Conservation (phyloP, 2,329 filamentous ascomycete species). For the Paecilomyces formosus region DNA sequence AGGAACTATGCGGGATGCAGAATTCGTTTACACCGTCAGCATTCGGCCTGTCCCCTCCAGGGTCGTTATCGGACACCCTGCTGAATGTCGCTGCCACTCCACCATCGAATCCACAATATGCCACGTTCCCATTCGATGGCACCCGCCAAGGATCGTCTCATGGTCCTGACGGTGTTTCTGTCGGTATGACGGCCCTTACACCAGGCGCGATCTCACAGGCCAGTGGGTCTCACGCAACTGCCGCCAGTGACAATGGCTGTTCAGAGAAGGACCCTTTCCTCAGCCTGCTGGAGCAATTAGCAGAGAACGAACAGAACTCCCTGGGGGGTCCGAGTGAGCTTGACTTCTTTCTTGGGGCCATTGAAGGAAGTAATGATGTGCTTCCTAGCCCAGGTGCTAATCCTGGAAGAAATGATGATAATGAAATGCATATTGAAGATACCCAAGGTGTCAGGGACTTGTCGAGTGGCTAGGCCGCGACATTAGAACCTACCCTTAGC, state of each 20-base stretch:
- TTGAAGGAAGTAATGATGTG: slow-evolving; percentile 3
- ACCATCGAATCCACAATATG: slow-evolving; percentile 26
- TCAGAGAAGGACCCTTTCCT: slow-evolving; percentile 77
- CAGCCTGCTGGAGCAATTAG: slow-evolving; percentile 70
- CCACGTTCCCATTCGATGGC: slow-evolving; percentile 31
- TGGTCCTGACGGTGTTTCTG: neutral
- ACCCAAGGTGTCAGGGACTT: neutral
- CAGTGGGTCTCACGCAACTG: slow-evolving; percentile 36
- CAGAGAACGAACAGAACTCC: slow-evolving; percentile 65
- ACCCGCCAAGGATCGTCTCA: slow-evolving; percentile 5
- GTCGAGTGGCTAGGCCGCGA: neutral
- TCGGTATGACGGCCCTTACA: slow-evolving; percentile 16
- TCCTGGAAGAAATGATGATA: neutral
- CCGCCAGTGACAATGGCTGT: slow-evolving; percentile 43
- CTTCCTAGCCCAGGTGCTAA: neutral
- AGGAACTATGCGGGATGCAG: neutral
- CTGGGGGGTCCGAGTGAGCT: slow-evolving; percentile 64
- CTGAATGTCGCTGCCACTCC: slow-evolving; percentile 21
- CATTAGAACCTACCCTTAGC: too few relatives aligned
- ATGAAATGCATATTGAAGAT: neutral
- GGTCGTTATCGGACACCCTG: slow-evolving; percentile 20
- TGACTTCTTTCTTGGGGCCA: slow-evolving; percentile 61
- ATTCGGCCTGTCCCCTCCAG: slow-evolving; percentile 25
- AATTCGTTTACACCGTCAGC: slow-evolving; percentile 35
- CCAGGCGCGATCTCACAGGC: slow-evolving; percentile 38